Evolutionary conservation across 106 monocot genomes (phyloP).

Genomic region (Agapanthus africanus): DNA sequence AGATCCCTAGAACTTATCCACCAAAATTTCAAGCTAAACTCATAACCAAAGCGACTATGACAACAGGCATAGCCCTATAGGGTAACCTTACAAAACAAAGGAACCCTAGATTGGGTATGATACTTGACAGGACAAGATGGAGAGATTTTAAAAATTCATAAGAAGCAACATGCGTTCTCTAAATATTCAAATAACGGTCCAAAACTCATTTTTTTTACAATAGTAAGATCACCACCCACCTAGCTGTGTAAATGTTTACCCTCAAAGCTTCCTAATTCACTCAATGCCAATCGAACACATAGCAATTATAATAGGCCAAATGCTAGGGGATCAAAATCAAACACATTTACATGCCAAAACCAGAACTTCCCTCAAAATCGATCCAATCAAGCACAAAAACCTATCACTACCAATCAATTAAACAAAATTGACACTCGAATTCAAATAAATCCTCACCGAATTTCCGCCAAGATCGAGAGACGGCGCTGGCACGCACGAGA

Average conservation of each 20-base stretch:
- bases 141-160: background rate
- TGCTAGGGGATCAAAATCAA: background rate
- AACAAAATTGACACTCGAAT: background rate
- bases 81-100: background rate
- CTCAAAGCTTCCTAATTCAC: background rate
- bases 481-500: conserved; percentile 36
- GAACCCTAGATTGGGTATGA: background rate
- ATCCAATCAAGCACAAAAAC: background rate
- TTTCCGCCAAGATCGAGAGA: conserved; percentile 46
- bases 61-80: background rate
- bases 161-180: background rate
- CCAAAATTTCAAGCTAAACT: background rate
- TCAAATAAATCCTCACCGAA: conserved; percentile 23
- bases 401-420: background rate
- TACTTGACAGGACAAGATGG: background rate
- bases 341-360: background rate
- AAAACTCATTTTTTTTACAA: too few relatives aligned
- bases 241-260: background rate
- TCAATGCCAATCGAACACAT: background rate
- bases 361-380: background rate
- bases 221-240: background rate
- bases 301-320: background rate
- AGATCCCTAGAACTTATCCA: too few relatives aligned
- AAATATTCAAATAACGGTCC: background rate
- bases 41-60: background rate